Conservation (phyloP, 2,329 filamentous ascomycete genomes). For the Fusarium agapanthi region DNA sequence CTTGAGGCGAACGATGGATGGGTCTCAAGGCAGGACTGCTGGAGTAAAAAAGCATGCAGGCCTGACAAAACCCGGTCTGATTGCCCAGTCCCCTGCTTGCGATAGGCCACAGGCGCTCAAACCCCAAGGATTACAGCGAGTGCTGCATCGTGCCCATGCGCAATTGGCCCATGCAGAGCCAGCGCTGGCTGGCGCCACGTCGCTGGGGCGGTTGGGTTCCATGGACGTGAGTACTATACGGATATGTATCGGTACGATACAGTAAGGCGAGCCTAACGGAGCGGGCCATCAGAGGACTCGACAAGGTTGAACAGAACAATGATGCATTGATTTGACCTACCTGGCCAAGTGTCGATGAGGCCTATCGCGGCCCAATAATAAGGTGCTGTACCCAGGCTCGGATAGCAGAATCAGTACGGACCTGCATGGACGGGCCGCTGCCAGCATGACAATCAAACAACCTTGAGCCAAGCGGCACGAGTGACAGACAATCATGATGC, state of each 20-base stretch:
- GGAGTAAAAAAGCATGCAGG: constrained; percentile 38
- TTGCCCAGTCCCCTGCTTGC: constrained; percentile 39
- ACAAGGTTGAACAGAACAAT: constrained; percentile 30
- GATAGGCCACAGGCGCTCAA: constrained; percentile 35
- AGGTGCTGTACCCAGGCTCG: constrained; percentile 6
- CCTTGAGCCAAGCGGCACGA: constrained; percentile 22
- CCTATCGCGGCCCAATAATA: constrained; percentile 43
- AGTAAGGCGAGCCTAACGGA: constrained; percentile 37
- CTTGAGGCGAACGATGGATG: constrained; percentile 31
- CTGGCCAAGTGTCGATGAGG: constrained; percentile 29
- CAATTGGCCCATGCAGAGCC: constrained; percentile 44
- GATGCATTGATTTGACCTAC: constrained; percentile 22
- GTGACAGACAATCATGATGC: constrained; percentile 6
- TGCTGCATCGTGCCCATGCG: constrained; percentile 41
- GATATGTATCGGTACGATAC: constrained; percentile 7
- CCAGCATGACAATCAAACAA: constrained; percentile 26
- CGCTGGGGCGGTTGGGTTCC: constrained; percentile 40
- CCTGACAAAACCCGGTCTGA: constrained; percentile 31
- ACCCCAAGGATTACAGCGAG: constrained; percentile 29
- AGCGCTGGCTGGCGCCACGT: constrained; percentile 43
- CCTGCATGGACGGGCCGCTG: constrained; percentile 38
- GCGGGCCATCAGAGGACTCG: constrained; percentile 19
- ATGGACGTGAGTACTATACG: neutral
- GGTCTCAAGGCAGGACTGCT: constrained; percentile 18
- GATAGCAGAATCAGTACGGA: constrained; percentile 27